Evolutionary conservation across 2,329 filamentous ascomycete genomes (phyloP).

Genomic region (Xylaria sp.): DNA sequence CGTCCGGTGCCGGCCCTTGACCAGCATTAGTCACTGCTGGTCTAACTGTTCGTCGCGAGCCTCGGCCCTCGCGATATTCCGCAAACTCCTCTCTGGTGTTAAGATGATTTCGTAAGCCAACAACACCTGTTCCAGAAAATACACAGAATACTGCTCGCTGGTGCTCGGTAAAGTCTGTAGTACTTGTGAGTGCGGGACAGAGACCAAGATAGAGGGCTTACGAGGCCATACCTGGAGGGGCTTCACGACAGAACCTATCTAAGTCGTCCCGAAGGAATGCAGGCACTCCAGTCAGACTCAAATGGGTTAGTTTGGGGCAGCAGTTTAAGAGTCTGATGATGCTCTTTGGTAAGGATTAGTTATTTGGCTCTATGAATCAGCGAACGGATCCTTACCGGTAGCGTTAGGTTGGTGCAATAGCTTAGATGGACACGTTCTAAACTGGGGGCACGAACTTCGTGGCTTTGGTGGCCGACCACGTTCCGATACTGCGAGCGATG

Average conservation of each 20-base stretch:
- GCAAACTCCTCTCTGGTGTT: constrained; percentile 67
- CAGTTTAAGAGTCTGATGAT: constrained; percentile 90
- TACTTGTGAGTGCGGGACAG: constrained; percentile 43
- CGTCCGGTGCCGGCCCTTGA: constrained; percentile 36
- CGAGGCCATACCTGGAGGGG: constrained; percentile 71
- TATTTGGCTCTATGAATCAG: neutral
- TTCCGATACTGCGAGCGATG: constrained; percentile 63
- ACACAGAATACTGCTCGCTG: constrained; percentile 97
- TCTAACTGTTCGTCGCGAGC: constrained; percentile 35
- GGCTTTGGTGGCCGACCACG: constrained; percentile 56
- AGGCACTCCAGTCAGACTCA: constrained; percentile 92
- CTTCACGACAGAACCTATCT: constrained; percentile 84
- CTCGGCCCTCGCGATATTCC: constrained; percentile 46
- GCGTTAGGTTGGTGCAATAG: constrained; percentile 87
- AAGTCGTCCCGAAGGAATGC: constrained; percentile 90
- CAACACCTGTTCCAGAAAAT: constrained; percentile 89
- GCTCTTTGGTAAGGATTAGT: constrained; percentile 66
- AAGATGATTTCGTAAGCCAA: constrained; percentile 79
- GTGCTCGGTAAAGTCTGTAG: constrained; percentile 88
- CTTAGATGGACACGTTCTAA: constrained; percentile 95
- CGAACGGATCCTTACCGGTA: constrained; percentile 68
- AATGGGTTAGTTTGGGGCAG: constrained; percentile 90
- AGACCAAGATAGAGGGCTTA: neutral
- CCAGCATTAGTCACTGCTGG: constrained; percentile 31
- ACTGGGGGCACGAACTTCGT: constrained; percentile 70